phyloP scores from a whole-genome alignment of 169 alveolate species.

The Besnoitia besnoiti region DNA sequence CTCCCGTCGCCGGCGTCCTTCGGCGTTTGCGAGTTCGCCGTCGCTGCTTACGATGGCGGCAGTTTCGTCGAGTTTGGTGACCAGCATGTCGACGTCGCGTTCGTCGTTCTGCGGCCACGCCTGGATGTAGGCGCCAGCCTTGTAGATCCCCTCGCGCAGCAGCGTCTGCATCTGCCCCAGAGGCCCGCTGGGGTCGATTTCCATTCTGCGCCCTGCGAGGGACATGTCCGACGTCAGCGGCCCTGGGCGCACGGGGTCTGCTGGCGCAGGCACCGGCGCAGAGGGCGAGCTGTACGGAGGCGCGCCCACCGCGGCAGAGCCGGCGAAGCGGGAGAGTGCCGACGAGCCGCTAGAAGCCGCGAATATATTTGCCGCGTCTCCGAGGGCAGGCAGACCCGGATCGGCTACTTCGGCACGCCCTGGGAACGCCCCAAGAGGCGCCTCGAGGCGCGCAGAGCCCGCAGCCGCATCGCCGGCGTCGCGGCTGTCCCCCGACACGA shows the following conservation, averaged over 20 bases:
- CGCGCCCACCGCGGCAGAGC: not conserved
- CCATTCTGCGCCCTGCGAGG: slow-evolving; percentile 2
- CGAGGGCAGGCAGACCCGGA: not conserved
- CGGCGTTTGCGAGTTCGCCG: too few species aligned
- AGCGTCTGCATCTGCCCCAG: slow-evolving; percentile 34
- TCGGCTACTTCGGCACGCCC: too few species aligned
- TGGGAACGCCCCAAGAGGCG: not conserved
- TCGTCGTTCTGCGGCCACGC: slow-evolving; percentile 30
- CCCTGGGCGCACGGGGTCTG: not conserved
- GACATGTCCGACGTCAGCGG: not conserved
- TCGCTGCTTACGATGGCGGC: slow-evolving; percentile 35
- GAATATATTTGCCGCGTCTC: too few species aligned
- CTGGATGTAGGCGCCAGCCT: slow-evolving; percentile 27
- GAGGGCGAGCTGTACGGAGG: not conserved
- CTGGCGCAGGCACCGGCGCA: not conserved
- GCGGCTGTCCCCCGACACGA: not conserved
- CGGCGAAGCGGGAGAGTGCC: not conserved
- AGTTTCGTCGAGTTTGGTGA: slow-evolving; percentile 33
- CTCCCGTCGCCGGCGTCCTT: too few species aligned
- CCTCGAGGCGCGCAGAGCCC: not conserved
- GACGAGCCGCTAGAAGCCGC: not conserved
- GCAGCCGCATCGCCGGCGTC: not conserved
- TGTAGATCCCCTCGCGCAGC: slow-evolving; percentile 23
- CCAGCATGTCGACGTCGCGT: slow-evolving; percentile 26
- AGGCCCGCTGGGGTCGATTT: slow-evolving; percentile 27